Evolutionary conservation across 2,329 filamentous ascomycete genomes (phyloP).

Genomic region (Talaromyces sp.): DNA sequence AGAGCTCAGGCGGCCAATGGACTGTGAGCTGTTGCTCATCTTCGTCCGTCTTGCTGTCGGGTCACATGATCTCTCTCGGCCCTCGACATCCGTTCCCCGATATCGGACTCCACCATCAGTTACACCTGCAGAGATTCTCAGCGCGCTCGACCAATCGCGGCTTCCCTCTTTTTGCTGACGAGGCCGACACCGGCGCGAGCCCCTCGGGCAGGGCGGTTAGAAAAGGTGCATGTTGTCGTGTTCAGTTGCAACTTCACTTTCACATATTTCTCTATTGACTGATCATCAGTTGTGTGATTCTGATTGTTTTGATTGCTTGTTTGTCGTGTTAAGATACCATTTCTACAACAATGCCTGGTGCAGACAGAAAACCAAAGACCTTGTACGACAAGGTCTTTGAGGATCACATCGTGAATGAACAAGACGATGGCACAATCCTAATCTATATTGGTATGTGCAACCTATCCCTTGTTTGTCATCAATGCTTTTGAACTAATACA

Average conservation of each 20-base stretch:
- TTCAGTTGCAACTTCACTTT: not conserved
- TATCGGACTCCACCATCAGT: constrained; percentile 7
- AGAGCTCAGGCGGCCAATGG: not conserved
- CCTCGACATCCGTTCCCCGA: constrained; percentile 5
- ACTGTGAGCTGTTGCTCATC: not conserved
- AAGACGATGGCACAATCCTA: constrained; percentile 86
- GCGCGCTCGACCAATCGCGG: constrained; percentile 8
- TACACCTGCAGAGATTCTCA: not conserved
- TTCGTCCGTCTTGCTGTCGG: not conserved
- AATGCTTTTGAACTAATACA: constrained; percentile 22
- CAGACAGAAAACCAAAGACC: constrained; percentile 71
- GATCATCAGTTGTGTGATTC: not conserved
- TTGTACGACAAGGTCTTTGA: constrained; percentile 98
- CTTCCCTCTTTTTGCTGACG: constrained; percentile 13
- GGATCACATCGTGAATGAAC: constrained; percentile 91
- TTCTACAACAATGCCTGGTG: constrained; percentile 64
- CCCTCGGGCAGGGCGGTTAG: constrained; percentile 17
- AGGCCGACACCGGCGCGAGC: constrained; percentile 19
- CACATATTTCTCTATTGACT: not conserved
- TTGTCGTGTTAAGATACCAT: constrained; percentile 4
- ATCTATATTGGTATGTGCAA: constrained; percentile 78
- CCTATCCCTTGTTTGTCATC: not conserved
- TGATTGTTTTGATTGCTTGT: not conserved
- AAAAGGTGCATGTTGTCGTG: constrained; percentile 17
- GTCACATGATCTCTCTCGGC: not conserved